A percentile compares a stretch with the other conserved stretches of the same genome.
Evolutionary conservation across 495 filamentous ascomycete genomes (phyloP).

Genomic region (Aspergillus diversus): DNA sequence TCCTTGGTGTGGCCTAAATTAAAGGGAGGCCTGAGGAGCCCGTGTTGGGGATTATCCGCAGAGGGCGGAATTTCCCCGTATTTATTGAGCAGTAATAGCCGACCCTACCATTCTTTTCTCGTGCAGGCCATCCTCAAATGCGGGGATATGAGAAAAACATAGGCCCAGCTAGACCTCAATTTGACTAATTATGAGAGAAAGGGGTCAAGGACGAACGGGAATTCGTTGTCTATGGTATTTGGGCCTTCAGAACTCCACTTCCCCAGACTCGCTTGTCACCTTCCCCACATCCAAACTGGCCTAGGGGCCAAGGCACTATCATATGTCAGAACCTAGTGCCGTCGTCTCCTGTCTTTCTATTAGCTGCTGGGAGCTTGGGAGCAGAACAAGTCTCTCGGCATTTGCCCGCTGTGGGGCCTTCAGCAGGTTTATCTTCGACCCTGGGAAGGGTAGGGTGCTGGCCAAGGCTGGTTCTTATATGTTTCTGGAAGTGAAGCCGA

Average conservation of each 20-base stretch:
- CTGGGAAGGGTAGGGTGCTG: background rate
- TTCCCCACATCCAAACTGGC: slow-evolving; percentile 5
- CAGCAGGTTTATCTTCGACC: background rate
- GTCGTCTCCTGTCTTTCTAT: background rate
- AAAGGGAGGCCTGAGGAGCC: background rate
- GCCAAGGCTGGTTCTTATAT: background rate
- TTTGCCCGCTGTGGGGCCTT: slow-evolving; percentile 15
- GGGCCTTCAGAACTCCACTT: slow-evolving; percentile 6
- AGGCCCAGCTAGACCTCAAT: background rate
- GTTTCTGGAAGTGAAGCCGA: background rate
- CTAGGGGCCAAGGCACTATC: background rate
- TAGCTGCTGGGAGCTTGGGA: background rate
- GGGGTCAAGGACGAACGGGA: background rate
- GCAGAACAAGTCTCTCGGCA: background rate
- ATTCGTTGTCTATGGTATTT: background rate
- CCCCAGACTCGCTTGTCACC: slow-evolving; percentile 25
- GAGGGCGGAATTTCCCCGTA: background rate
- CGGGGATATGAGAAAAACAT: background rate
- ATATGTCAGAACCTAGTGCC: background rate
- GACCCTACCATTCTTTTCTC: background rate
- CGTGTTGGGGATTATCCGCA: background rate
- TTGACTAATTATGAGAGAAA: no score
- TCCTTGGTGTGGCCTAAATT: background rate
- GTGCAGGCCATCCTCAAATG: background rate
- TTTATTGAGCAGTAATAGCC: background rate